A percentile compares a stretch with the other conserved stretches of the same genome.
These are phyloP conservation scores for Emergomyces africanus DNA, from an alignment of 2,329 filamentous ascomycete species.

Conservation along the genomic window DNA sequence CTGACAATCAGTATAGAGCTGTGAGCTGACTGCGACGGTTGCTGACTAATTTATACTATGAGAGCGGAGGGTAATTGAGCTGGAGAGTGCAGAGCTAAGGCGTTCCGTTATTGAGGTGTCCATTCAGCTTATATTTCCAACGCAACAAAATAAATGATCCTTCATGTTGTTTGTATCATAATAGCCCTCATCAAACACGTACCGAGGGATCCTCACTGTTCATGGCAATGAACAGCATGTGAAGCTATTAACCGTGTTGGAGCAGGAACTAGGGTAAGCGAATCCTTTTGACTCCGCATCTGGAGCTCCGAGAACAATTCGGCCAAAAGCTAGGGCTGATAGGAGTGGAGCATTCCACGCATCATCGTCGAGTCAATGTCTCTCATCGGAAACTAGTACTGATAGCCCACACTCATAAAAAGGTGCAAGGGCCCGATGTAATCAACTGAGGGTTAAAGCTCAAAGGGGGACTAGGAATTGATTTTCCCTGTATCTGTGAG, in stretches of 20 bases:
- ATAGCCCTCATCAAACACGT: not conserved
- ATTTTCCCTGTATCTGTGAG: not conserved
- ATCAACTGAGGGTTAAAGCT: no score
- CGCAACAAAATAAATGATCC: not conserved
- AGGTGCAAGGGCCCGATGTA: not conserved
- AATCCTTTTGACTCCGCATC: not conserved
- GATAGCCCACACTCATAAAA: not conserved
- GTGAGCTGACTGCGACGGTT: not conserved
- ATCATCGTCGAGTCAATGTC: not conserved
- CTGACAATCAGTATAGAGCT: not conserved
- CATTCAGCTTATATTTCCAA: not conserved
- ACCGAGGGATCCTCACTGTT: not conserved
- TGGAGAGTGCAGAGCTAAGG: not conserved
- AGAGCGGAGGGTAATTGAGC: not conserved
- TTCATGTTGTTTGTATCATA: no score
- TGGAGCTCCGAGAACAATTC: not conserved
- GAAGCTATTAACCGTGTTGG: not conserved
- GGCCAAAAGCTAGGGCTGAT: not conserved
- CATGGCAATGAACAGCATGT: not conserved
- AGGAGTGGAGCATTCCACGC: not conserved
- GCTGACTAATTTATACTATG: not conserved
- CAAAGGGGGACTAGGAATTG: not conserved
- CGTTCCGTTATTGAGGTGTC: not conserved
- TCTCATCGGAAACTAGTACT: not conserved
- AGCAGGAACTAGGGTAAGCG: not conserved